Conservation (phyloP, 495 filamentous ascomycete genomes). For the Neurospora sp. region DNA sequence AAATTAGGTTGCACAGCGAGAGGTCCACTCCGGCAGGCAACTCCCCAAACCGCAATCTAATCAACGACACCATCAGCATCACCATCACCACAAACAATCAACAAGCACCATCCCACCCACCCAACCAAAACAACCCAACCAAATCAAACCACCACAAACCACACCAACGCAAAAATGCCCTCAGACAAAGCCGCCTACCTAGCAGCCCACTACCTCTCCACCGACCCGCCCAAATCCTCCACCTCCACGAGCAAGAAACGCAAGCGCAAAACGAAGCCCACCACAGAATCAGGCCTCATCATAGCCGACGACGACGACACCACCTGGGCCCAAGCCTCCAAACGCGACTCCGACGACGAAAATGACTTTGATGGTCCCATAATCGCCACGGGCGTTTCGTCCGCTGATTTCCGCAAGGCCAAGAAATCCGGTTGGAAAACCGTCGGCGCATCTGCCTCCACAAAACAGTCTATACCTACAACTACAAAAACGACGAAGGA, state of each 20-base stretch:
- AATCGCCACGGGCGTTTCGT: constrained; percentile 38
- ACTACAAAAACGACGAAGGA: constrained; percentile 23
- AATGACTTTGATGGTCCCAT: constrained; percentile 30
- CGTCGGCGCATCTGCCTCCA: constrained; percentile 36
- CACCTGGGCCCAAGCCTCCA: constrained; percentile 48
- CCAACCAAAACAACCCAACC: neutral
- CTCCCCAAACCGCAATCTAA: neutral
- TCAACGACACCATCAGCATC: neutral
- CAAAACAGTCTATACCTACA: neutral
- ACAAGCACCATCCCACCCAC: neutral
- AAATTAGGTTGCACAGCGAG: too few species aligned
- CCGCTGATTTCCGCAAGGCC: constrained; percentile 62
- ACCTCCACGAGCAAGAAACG: constrained; percentile 51
- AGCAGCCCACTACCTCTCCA: constrained; percentile 81
- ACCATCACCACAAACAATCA: neutral
- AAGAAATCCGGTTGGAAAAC: constrained; percentile 76
- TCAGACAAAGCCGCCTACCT: constrained; percentile 76
- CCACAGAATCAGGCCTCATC: too few species aligned
- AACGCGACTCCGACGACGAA: constrained; percentile 37
- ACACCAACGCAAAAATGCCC: constrained; percentile 28
- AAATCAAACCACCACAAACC: neutral
- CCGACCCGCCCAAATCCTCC: constrained; percentile 53
- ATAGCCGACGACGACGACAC: constrained; percentile 84
- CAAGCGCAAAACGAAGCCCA: constrained; percentile 85
- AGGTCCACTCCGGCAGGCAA: neutral